Conservation (phyloP, 1,284 basidiomycete genomes). For the Cutaneotrichosporon spelunceum region DNA sequence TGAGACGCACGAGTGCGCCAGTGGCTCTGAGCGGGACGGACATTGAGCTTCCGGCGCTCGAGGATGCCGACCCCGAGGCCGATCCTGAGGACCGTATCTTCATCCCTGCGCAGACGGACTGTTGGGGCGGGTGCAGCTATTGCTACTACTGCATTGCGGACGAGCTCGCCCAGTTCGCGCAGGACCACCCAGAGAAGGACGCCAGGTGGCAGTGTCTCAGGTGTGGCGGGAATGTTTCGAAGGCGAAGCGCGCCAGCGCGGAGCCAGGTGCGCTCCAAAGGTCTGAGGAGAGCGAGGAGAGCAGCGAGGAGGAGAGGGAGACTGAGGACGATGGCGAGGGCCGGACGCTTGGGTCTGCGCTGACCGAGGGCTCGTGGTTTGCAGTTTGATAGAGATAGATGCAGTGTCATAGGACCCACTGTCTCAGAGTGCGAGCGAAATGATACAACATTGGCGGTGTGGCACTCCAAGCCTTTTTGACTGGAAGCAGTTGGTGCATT, state of each 20-base stretch:
- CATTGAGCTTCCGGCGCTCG: slow-evolving; percentile 20
- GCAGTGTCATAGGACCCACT: background rate
- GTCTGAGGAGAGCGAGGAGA: background rate
- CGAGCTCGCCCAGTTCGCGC: slow-evolving; percentile 58
- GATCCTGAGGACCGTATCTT: slow-evolving; percentile 43
- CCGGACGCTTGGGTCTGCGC: background rate
- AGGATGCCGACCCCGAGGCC: slow-evolving; percentile 30
- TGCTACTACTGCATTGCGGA: slow-evolving; percentile 85
- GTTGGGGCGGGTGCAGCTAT: slow-evolving; percentile 67
- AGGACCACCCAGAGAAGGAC: slow-evolving; percentile 22
- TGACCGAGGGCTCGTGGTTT: slow-evolving; percentile 5
- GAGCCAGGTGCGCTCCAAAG: slow-evolving; percentile 4
- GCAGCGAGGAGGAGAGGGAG: slow-evolving; percentile 1
- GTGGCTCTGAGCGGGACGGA: slow-evolving; percentile 30
- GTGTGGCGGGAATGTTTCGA: slow-evolving; percentile 56
- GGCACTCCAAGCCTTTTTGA: no score
- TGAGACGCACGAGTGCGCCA: slow-evolving; percentile 29
- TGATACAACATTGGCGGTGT: no score
- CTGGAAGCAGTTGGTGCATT: no score
- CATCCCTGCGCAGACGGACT: slow-evolving; percentile 47
- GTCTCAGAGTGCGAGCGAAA: no score
- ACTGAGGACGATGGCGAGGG: background rate
- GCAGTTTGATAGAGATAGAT: slow-evolving; percentile 8
- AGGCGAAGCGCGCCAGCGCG: slow-evolving; percentile 35
- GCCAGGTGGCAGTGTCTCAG: slow-evolving; percentile 71